Percentiles rank a stretch among this genome's conserved stretches.
Conservation (phyloP, 2,329 filamentous ascomycete species). For the Arthrobotrys sphaeroides region DNA sequence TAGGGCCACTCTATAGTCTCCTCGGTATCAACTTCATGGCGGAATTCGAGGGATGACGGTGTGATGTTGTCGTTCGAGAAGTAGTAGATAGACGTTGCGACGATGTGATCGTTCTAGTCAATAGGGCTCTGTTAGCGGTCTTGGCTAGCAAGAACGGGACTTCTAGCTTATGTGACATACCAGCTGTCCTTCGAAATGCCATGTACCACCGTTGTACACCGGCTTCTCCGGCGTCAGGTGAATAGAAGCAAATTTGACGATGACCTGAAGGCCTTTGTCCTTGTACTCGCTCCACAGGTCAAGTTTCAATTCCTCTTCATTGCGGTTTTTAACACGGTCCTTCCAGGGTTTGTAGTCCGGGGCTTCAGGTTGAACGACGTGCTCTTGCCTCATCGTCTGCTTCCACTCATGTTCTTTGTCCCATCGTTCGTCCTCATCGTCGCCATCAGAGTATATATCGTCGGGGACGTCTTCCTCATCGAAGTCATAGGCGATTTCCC, state of each 20-base stretch:
- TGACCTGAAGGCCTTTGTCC: conserved; percentile 68
- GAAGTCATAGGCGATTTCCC: conserved; percentile 57
- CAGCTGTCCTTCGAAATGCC: conserved; percentile 68
- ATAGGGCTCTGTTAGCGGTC: not conserved
- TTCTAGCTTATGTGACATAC: not conserved
- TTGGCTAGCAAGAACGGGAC: not conserved
- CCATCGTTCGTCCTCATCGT: conserved; percentile 29
- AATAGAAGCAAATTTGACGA: conserved; percentile 71
- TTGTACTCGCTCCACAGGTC: conserved; percentile 55
- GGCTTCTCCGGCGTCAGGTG: conserved; percentile 70
- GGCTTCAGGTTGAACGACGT: conserved; percentile 50
- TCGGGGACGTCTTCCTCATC: conserved; percentile 55
- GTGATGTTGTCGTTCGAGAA: conserved; percentile 71
- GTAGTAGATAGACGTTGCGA: conserved; percentile 72
- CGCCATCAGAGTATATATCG: conserved; percentile 13
- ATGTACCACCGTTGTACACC: conserved; percentile 66
- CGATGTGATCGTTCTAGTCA: conserved; percentile 70
- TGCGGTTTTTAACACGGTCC: not conserved
- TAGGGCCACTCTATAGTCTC: conserved; percentile 50
- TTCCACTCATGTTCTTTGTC: conserved; percentile 49
- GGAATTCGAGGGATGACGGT: conserved; percentile 66
- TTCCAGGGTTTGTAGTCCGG: conserved; percentile 55
- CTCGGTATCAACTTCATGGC: conserved; percentile 61
- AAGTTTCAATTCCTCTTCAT: not conserved
- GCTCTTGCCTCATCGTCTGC: conserved; percentile 27